Conservation (phyloP, 495 filamentous ascomycete genomes). For the Aspergillus indologenus region DNA sequence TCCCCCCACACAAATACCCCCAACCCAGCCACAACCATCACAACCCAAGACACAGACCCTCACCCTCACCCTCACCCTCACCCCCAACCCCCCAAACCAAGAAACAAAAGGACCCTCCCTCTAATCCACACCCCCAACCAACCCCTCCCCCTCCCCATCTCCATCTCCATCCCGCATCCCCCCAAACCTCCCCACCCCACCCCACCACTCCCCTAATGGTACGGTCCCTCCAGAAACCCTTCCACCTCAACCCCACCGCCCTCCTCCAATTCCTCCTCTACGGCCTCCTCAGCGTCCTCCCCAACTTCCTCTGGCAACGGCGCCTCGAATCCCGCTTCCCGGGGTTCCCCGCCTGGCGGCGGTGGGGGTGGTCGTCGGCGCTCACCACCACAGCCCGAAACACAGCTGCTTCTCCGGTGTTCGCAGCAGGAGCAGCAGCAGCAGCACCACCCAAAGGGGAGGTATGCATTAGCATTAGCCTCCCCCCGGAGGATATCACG, state of each 20-base stretch:
- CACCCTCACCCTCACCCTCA: no score
- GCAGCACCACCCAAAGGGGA: conserved; percentile 6
- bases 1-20: no score
- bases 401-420: no score
- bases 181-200: background rate
- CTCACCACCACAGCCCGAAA: no score
- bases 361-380: background rate
- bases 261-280: conserved; percentile 79
- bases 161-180: background rate
- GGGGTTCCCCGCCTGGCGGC: conserved; percentile 28
- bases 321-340: conserved; percentile 56
- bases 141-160: background rate
- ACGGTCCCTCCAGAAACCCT: conserved; percentile 28
- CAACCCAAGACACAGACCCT: no score
- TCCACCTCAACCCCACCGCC: conserved; percentile 55
- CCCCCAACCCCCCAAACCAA: no score
- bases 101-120: background rate
- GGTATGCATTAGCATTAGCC: no score
- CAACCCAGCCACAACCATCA: no score
- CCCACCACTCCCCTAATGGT: background rate
- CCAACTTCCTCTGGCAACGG: conserved; percentile 84
- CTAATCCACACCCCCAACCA: no score
- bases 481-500: no score
- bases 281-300: conserved; percentile 70
- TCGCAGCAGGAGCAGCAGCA: no score